Base-by-base conservation (phyloP, 176 grass and related monocot species). In the Zoysia pacifica region DNA sequence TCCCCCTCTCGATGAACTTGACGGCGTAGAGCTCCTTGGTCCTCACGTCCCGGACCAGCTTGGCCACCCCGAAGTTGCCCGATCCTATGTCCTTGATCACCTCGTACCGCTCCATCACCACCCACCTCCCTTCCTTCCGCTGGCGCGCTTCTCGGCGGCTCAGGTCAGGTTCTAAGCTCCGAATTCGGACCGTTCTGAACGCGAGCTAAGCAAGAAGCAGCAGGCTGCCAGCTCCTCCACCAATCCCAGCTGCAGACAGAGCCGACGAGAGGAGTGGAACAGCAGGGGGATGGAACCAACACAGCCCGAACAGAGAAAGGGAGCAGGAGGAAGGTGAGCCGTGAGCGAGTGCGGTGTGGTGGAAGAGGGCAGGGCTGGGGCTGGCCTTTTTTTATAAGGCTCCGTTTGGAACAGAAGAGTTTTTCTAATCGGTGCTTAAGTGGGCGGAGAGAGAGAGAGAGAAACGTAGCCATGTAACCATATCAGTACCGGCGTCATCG, bases 61-160 rank as follows among this genome's bases (percentile, higher is more conserved):
- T 98, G 74, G 96, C 92, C 39, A 98, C 96, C 2, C 96, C 96
- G 72, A 98, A 98, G 70, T 98, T 98, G 9, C 96, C 96, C 42
- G 96, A 93, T 3, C 96, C 96, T 74, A 98, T 82, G 79, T 94
- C 92, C 85, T 89, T 94, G 80, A 98, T 87, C 72, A 94, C 88
- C 88, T 98, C 96, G 58, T 93, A 98, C 76, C 87, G 76, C 71
- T 98, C 96, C 96, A 97, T 97, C 77, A 0, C 46, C 78, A 12
- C 54, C 47, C 48, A 65, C 28, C 73, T 39, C 16, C 0, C 12
- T 2, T 28, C 28, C 28, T 28, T 28, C 28, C 28, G 28, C 28
- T 43, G 11, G 11, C 7, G 11, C 48, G 0, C 13, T 74, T 20
- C 79, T 65, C 11, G 46, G 9, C 37, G 13, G 37, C 70, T 46